phyloP scores from a whole-genome alignment of 257 asterid species.

The Phtheirospermum japonicum region DNA sequence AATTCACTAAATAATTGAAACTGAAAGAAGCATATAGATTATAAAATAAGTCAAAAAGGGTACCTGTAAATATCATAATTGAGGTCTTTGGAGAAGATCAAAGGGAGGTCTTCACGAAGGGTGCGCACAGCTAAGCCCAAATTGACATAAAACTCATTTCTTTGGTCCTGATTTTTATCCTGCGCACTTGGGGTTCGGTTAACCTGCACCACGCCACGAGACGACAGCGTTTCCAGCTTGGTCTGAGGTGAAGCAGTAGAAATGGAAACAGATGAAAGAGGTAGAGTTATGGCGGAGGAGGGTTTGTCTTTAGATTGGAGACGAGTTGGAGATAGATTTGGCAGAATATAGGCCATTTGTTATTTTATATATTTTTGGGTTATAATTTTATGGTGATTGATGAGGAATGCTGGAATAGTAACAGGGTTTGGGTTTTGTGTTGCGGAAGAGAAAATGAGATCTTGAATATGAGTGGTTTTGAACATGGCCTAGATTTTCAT shows the following conservation, averaged over 20 bases:
- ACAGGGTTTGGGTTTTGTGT: constrained; percentile 18
- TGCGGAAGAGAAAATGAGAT: constrained; percentile 14
- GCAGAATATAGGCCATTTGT: constrained; percentile 69
- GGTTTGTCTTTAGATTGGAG: constrained; percentile 45
- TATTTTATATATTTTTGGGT: not conserved
- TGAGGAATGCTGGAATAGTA: not conserved
- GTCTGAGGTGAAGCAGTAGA: constrained; percentile 31
- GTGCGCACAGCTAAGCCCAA: constrained; percentile 83
- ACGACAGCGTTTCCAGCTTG: constrained; percentile 40
- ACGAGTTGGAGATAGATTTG: constrained; percentile 57
- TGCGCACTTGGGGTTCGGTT: constrained; percentile 36
- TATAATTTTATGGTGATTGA: constrained; percentile 9
- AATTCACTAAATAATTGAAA: not conserved
- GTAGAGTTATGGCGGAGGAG: constrained; percentile 38
- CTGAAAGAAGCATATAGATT: not conserved
- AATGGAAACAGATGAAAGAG: constrained; percentile 27
- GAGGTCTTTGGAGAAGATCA: constrained; percentile 72
- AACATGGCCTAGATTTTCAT: constrained; percentile 26
- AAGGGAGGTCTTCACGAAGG: constrained; percentile 83
- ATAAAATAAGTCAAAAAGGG: constrained; percentile 20
- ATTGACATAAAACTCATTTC: constrained; percentile 72
- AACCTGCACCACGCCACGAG: constrained; percentile 44
- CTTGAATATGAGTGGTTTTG: constrained; percentile 42
- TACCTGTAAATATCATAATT: constrained; percentile 81
- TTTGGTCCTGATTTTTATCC: constrained; percentile 45